These are phyloP conservation scores for Alternaria brassicae DNA, from an alignment of 2,329 filamentous ascomycete species.

Conservation along the genomic window DNA sequence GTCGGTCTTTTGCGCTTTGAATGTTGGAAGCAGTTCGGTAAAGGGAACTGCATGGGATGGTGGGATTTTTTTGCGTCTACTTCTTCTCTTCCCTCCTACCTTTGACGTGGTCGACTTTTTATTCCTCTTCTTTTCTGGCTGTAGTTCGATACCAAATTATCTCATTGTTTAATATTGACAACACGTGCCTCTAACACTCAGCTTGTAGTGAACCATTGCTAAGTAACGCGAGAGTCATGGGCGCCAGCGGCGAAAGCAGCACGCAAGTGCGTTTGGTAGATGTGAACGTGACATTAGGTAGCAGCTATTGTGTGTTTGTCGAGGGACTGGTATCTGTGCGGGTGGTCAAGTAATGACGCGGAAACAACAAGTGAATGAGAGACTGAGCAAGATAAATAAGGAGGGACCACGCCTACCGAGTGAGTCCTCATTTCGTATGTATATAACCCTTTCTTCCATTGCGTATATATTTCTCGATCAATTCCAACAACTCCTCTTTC, in stretches of 20 bases:
- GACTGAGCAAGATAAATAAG: background rate
- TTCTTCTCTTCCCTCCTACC: background rate
- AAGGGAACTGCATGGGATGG: background rate
- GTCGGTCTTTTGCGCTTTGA: conserved; percentile 3
- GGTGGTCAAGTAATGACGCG: background rate
- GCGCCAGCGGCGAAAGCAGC: too few relatives aligned
- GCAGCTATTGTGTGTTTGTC: background rate
- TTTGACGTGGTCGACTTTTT: background rate
- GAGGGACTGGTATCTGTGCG: background rate
- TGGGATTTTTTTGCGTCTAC: background rate
- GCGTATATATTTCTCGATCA: background rate
- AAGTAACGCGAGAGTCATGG: background rate
- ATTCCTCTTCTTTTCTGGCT: background rate
- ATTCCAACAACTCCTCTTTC: background rate
- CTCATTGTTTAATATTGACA: background rate
- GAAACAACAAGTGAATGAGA: background rate
- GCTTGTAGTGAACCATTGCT: too few relatives aligned
- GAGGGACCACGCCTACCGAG: background rate
- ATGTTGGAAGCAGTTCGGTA: background rate
- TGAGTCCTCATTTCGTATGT: background rate
- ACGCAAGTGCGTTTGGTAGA: background rate
- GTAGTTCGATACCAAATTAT: background rate
- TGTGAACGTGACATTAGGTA: background rate
- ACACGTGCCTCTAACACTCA: background rate
- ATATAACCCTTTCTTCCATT: background rate